Evolutionary conservation across 495 filamentous ascomycete genomes (phyloP), one percentile per base, ranked within the genome.

Genomic region (Xylaria acuta): DNA sequence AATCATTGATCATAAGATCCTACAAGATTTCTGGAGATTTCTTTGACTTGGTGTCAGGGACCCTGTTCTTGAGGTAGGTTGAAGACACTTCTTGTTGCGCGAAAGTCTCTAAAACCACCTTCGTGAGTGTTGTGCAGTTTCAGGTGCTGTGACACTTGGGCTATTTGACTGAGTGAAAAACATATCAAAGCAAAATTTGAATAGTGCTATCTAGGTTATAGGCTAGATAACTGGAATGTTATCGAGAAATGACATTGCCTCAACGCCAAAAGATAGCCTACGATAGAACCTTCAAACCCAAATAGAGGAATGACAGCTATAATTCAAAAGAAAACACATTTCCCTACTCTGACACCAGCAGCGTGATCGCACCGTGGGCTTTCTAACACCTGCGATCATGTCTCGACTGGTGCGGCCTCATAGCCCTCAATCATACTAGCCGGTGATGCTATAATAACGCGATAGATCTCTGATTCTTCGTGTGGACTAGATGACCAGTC

Each of bases 401-500:
- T 22, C 56, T 60, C 58, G 18, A 18, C 53, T 32, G 34, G 20
- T 6, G 58, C 4, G 18, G 20, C 9, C 34, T 38, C 58, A 16
- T 62, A 32, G 25, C 36, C 58, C 2, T 60, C 58, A 18, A 60
- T 6, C 34, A 5, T n/a, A 20, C 18, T 59, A 16, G 71, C 66
- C 25, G 74, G 71, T 34, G 74, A 43, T 30, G 75, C 80, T 8
- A 77, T 64, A 40, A 81, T 79, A 34, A 81, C 63, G 1, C 73
- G 73, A 34, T 78, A 70, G 45, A 77, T 71, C 34, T 72, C 58
- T 12, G 58, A 60, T 22, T 51, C 67, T 72, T 62, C 80, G 75
- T 64, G 75, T 60, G n/a, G 69, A 65, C 51, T 73, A 40, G 80
- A 76, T 20, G 72, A 84, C 84, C 81, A 83, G 18, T 75, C 75